Evolutionary conservation across 1,284 basidiomycete species (phyloP), one percentile per base, ranked within the genome.

Genomic region (Melampsora americana): DNA sequence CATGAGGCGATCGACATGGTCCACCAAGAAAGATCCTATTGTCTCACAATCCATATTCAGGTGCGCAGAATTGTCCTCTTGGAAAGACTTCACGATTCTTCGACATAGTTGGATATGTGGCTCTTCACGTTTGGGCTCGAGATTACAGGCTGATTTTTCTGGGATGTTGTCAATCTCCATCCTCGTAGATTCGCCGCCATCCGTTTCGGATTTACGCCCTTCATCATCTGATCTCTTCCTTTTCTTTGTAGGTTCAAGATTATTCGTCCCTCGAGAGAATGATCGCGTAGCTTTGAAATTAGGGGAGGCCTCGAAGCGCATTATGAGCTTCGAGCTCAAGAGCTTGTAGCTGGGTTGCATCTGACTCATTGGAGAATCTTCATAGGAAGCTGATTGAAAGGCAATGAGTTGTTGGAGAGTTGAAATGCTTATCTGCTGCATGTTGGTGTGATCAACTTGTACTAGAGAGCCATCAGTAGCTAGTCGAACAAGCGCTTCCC

Each of bases 261-360:
- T 59, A 2, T 23, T 9, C 28, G 18, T 59, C 14, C 23, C 53
- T 23, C 23, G 12, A 23, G 53, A 59, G 23, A 7, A 28, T 28
- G 28, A 23, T 28, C 28, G 7, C 53, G 53, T 23, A 59, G 53
- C 53, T 28, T 59, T 28, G 56, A 75, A 75, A 42, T 26, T 32
- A 35, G 44, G 28, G 12, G 48, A 69, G 26, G 73, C 59, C 50
- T 75, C 73, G 23, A 67, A 68, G 18, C 56, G 66, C 30, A 2
- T 32, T 26, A 68, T 75, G 30, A 66, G 66, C 30, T 28, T 23
- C 30, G n/a, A 53, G 56, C 50, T 66, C 73, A 75, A 56, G 42
- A 75, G 59, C 60, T 50, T 28, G 53, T 75, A 75, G 59, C 50
- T 68, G 26, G 59, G 53, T 28, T 59, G 53, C 6, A 59, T 59